Evolutionary conservation across 2,329 filamentous ascomycete genomes (phyloP), one percentile per base, ranked within the genome.

Genomic region (Colletotrichum godetiae): DNA sequence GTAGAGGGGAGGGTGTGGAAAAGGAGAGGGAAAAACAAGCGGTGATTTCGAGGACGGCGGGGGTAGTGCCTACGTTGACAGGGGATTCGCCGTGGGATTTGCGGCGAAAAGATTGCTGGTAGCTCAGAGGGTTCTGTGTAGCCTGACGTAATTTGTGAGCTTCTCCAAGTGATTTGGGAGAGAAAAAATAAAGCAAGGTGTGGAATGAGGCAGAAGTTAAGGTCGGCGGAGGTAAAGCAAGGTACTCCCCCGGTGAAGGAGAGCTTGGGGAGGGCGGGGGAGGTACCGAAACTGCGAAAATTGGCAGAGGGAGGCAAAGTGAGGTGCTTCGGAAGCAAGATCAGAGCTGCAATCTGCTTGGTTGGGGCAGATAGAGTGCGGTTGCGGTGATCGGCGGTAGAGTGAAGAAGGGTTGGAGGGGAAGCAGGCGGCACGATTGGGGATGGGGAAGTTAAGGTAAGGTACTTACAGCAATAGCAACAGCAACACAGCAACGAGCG

Each of bases 91-190:
- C 46, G 68, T 56, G 52, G 55, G 64, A 74, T 68, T 35, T 19
- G 60, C 58, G 64, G 42, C 55, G 52, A 60, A 57, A 53, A 72
- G 70, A 57, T 59, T 59, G 60, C 56, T 59, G 63, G 35, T 24
- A 72, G 68, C 61, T 74, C 53, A 67, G 33, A 60, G 31, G 35
- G 56, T 68, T 72, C 60, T 68, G 33, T 55, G 69, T 68, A 72
- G 64, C 65, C 73, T 74, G 73, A 74, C 73, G 73, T 74, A 74
- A 74, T 73, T 68, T 53, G 65, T 73, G 60, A 74, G 73, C 69
- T 73, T 69, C 70, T 70, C 68, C 60, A 52, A 64, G 57, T 49
- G 68, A 69, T 46, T 49, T 63, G 58, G 24, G 15, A 42, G 37
- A 42, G 49, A 35, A 24, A 37, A n/a, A 57, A 29, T 57, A 42